These are phyloP conservation scores for Salinomyces thailandicus DNA, from an alignment of 2,329 filamentous ascomycete species.

Conservation along the genomic window DNA sequence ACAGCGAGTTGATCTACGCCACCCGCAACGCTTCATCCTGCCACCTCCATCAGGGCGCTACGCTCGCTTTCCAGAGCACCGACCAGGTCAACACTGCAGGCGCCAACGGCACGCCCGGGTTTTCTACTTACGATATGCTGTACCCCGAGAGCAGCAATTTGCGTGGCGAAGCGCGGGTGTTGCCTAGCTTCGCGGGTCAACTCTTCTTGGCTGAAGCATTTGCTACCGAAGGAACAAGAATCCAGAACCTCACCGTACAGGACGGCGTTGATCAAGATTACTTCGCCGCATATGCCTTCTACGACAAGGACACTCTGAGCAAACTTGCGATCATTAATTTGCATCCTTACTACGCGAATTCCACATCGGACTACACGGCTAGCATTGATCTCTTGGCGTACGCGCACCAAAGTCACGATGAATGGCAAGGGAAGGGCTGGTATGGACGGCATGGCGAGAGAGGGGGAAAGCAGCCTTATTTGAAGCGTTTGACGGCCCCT, in stretches of 20 bases:
- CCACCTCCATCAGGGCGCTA: constrained; percentile 27
- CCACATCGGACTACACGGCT: constrained; percentile 16
- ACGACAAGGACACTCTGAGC: constrained; percentile 12
- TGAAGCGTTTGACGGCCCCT: not conserved
- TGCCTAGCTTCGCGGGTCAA: constrained; percentile 19
- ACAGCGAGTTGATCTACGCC: constrained; percentile 31
- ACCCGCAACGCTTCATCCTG: constrained; percentile 29
- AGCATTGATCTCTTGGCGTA: constrained; percentile 9
- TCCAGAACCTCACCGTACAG: constrained; percentile 14
- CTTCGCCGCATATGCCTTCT: constrained; percentile 21
- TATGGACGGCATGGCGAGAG: not conserved
- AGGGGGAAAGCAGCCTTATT: not conserved
- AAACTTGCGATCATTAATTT: constrained; percentile 22
- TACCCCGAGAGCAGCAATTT: constrained; percentile 17
- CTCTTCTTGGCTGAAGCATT: constrained; percentile 23
- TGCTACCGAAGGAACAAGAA: constrained; percentile 14
- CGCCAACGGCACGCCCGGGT: constrained; percentile 19
- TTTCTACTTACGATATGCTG: constrained; percentile 21
- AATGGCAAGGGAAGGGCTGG: not conserved
- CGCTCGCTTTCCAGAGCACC: constrained; percentile 20
- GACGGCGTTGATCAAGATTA: constrained; percentile 13
- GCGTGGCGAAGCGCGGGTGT: constrained; percentile 16
- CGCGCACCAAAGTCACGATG: too few species aligned
- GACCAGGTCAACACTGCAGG: constrained; percentile 21
- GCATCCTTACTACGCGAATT: constrained; percentile 20